Base-by-base conservation (phyloP, 169 alveolate genomes). In the Plasmodium reichenowi region DNA sequence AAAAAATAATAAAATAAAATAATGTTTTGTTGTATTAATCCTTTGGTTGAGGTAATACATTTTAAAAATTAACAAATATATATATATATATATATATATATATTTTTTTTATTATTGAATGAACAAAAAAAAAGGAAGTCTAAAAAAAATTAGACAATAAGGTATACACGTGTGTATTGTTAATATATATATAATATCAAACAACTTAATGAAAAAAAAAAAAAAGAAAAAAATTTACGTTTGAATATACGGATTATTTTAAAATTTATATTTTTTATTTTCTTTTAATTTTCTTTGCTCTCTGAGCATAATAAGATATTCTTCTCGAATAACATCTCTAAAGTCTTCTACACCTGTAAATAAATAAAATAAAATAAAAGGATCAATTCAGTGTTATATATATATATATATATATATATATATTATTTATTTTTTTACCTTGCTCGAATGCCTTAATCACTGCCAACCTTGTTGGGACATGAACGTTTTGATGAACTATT, bases 381-480 rank as follows among this genome's bases (percentile, higher is more conserved):
- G 26, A 26, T 54, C 0, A 13, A 12, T 68, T 24, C 6, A 45
- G 13, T 1, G 62, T 17, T 13, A 43, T 56, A n/a, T 72, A 13
- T 2, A 13, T 17, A 56, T 71, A 56, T 20, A 9, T n/a, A 24
- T 24, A 9, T 22, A 66, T 26, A 48, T 9, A 54, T 8, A 38
- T 24, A 50, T 12, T 32, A n/a, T 29, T 29, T 66, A 20, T 7
- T 71, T 38, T 45, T 50, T 71, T 12, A 86, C 92, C 92, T 63
- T 86, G 72, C 70, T 89, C 95, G 75, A 93, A 93, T 0, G 95
- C 95, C 64, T 80, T 74, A 54, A 89, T 92, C 7, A 93, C 95
- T 20, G 95, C 94, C 50, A 76, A 47, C n/a, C 95, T 71, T 45
- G 95, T 93, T 0, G 95, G 95, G 4, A 89, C 93, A 80, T 93